Base-by-base conservation (phyloP, 2,329 filamentous ascomycete species). In the Fusarium concolor region DNA sequence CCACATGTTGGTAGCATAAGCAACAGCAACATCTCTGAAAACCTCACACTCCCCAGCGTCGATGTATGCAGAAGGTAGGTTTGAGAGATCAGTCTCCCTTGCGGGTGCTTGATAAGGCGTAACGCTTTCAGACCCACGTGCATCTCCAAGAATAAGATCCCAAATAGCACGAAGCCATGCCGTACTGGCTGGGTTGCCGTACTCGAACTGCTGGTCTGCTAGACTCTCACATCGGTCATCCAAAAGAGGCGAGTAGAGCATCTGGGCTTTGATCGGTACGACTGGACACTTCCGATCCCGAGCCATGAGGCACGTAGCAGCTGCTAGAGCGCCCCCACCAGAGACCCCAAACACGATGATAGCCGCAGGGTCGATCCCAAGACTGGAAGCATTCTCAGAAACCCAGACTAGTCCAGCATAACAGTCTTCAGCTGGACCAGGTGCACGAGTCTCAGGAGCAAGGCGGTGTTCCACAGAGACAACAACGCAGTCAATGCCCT, bases 131-230 rank as follows among this genome's bases (percentile, higher is more conserved):
- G 35, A 26, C 10, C 43, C 43, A 1, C 55, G 35, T 1, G 12
- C 11, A n/a, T 60, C 56, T 24, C 54, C 54, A 9, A 60, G 43
- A 20, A 60, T 59, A 2, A 59, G 54, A 2, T 60, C 43, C 56
- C 56, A 60, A 17, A 59, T 59, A 7, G 42, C 35, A 9, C 56
- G 56, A 37, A 50, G 42, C 56, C 56, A 60, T 2, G 24, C 26
- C 4, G 56, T 60, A 3, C 17, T 22, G 22, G 55, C 42, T 12
- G 54, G 54, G 10, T 59, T 59, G 0, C 56, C 56, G 11, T 51
- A 59, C 18, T 60, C 56, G 9, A 60, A 60, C 6, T 60, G 56
- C 9, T 37, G 29, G 10, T 59, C 54, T 12, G 56, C 54, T 9
- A 60, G 2, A 12, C 56, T 60, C 17, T 59, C 37, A 6, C 54